Evolutionary conservation across 306 rosid genomes (phyloP), one percentile per base, ranked within the genome.

Genomic region (Arachis hypogaea): DNA sequence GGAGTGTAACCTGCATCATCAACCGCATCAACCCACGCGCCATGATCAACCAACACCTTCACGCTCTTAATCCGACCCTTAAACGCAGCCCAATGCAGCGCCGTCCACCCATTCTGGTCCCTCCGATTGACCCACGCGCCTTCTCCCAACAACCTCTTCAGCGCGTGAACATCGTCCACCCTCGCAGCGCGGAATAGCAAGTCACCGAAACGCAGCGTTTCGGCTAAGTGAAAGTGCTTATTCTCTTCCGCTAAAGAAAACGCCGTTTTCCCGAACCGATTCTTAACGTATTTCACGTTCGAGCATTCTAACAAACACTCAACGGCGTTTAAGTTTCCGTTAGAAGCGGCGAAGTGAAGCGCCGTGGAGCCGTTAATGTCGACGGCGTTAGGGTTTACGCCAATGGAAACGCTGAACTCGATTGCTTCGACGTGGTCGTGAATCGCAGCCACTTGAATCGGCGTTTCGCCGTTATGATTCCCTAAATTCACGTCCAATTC

Each of bases 31-130:
- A 88, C 87, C 18, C 64, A 82, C 4, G 96, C 98, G 12, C 93
- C 95, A 4, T 84, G 83, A 68, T 79, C 86, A 1, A 91, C 79
- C 84, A 94, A 62, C 3, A 82, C 71, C 85, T 88, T 85, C 18
- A 86, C 88, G 14, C 94, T 85, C 76, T 88, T 92, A 0, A 85
- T 62, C 58, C 89, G 38, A 0, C 97, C 98, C 74, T 94, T 94
- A 69, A 94, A 91, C 0, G 98, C 87, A 4, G 97, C 98, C 80
- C 97, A 83, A 62, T 94, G 97, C 41, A 94, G 51, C 4, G 98
- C 84, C 3, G 85, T 91, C 98, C 98, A 94, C 28, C 98, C 96
- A 43, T 89, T 86, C 82, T 89, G 95, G 55, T 94, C 98, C 69
- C 71, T 89, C 7, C 79, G 82, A 42, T 87, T 83, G 71, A 91